A percentile compares a stretch with the other conserved stretches of the same genome.
Conservation (phyloP, 2,329 filamentous ascomycete species). For the Fusarium sp. region DNA sequence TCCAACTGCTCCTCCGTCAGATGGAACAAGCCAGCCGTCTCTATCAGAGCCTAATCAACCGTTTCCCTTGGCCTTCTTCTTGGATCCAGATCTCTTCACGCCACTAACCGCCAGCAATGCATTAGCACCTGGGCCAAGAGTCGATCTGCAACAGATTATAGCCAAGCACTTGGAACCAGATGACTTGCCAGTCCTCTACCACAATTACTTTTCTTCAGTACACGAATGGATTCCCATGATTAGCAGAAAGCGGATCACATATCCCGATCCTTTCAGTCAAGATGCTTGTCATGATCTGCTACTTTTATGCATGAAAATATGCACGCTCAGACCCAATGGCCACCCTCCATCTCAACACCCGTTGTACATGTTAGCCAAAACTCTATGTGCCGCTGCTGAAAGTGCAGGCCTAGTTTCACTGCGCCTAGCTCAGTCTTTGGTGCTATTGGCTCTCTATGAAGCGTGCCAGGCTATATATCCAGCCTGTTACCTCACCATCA, state of each 20-base stretch:
- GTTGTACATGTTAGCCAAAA: not conserved
- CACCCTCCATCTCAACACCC: not conserved
- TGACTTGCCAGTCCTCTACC: not conserved
- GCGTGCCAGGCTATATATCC: conserved; percentile 6
- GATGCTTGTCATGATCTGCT: conserved; percentile 3
- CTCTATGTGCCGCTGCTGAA: not conserved
- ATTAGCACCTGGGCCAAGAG: not conserved
- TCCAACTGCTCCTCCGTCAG: not conserved
- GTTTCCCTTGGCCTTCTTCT: not conserved
- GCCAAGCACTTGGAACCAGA: not conserved
- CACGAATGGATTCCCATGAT: conserved; percentile 8
- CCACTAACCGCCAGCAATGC: not conserved
- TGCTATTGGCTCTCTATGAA: conserved; percentile 1
- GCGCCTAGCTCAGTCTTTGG: not conserved
- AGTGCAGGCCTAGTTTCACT: not conserved
- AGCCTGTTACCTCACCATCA: conserved; percentile 1
- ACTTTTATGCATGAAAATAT: conserved; percentile 8
- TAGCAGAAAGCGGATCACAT: not conserved
- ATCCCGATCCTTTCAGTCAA: not conserved
- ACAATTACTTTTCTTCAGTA: not conserved
- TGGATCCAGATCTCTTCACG: not conserved
- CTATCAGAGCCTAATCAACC: not conserved
- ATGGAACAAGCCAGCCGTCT: not conserved
- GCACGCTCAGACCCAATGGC: not conserved
- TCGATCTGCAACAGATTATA: not conserved